These are phyloP conservation scores for Cornus kousa DNA, from an alignment of 148 eudicot species.

Conservation along the genomic window DNA sequence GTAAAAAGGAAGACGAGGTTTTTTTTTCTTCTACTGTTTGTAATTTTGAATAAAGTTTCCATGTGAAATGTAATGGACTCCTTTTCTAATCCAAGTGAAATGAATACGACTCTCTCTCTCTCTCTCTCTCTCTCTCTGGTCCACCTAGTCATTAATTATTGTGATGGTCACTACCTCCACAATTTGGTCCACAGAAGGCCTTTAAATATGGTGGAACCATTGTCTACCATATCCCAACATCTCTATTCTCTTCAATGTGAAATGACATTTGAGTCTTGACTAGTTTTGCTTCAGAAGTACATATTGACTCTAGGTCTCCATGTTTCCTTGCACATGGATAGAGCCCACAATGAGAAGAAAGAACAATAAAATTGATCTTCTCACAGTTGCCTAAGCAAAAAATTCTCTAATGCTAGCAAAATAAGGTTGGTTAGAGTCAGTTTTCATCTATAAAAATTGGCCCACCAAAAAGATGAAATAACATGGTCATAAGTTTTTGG, in stretches of 20 bases:
- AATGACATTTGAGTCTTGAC: slow-evolving; percentile 21
- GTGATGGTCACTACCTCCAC: slow-evolving; percentile 32
- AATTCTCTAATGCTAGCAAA: slow-evolving; percentile 5
- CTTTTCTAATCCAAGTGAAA: slow-evolving; percentile 13
- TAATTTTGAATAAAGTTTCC: slow-evolving; percentile 19
- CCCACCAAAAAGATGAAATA: neutral
- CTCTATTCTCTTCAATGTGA: slow-evolving; percentile 33
- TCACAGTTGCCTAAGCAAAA: neutral
- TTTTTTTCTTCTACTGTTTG: slow-evolving; percentile 26
- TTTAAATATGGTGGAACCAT: slow-evolving; percentile 34
- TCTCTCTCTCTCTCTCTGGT: slow-evolving; percentile 20
- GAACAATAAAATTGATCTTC: neutral
- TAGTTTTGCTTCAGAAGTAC: slow-evolving; percentile 16
- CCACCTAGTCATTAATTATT: slow-evolving; percentile 30
- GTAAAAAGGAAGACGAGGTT: slow-evolving; percentile 87
- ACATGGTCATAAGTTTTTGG: neutral
- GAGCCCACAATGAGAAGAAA: slow-evolving; percentile 35
- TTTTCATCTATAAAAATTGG: neutral
- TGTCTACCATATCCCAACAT: slow-evolving; percentile 29
- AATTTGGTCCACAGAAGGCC: slow-evolving; percentile 41
- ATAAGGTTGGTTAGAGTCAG: neutral
- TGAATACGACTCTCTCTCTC: slow-evolving; percentile 17
- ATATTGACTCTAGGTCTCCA: slow-evolving; percentile 9
- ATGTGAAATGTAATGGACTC: slow-evolving; percentile 17
- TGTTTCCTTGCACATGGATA: slow-evolving; percentile 51